These are phyloP conservation scores for Lonicera japonica DNA, from an alignment of 129 eudicot genomes.

Conservation along the genomic window DNA sequence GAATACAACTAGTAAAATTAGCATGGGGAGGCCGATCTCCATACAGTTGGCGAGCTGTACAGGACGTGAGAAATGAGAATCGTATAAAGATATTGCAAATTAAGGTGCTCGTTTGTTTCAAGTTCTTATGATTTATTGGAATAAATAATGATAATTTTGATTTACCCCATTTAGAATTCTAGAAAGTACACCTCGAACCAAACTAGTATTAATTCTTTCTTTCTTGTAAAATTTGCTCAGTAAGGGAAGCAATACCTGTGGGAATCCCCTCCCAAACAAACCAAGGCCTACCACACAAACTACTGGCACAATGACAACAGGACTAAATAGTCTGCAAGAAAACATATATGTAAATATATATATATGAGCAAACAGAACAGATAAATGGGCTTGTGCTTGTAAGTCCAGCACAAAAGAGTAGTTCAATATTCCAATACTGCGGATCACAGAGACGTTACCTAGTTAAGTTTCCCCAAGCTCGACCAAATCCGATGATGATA, in stretches of 20 bases:
- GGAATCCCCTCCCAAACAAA: slow-evolving; percentile 74
- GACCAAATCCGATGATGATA: slow-evolving; percentile 71
- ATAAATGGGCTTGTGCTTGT: not conserved
- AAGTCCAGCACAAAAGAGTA: too few species aligned
- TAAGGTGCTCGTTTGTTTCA: too few species aligned
- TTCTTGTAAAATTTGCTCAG: too few species aligned
- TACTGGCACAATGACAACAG: slow-evolving; percentile 66
- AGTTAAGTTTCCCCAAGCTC: slow-evolving; percentile 79
- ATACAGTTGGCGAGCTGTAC: slow-evolving; percentile 77
- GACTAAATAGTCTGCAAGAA: slow-evolving; percentile 70
- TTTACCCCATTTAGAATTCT: too few species aligned
- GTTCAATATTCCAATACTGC: slow-evolving; percentile 2
- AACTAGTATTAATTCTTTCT: too few species aligned
- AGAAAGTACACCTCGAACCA: too few species aligned
- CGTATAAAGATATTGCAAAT: not conserved
- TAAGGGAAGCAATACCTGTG: slow-evolving; percentile 45
- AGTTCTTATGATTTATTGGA: too few species aligned
- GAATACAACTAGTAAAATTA: slow-evolving; percentile 54
- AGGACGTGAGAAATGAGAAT: not conserved
- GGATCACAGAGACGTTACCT: slow-evolving; percentile 32
- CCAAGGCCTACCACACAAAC: slow-evolving; percentile 83
- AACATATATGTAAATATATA: not conserved
- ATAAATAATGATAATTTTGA: too few species aligned
- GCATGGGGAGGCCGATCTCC: slow-evolving; percentile 91
- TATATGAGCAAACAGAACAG: not conserved